Percentiles rank a stretch among this genome's conserved stretches.
These are phyloP conservation scores for Atkinsonella hypoxylon DNA, from an alignment of 2,329 filamentous ascomycete genomes.

Conservation along the genomic window DNA sequence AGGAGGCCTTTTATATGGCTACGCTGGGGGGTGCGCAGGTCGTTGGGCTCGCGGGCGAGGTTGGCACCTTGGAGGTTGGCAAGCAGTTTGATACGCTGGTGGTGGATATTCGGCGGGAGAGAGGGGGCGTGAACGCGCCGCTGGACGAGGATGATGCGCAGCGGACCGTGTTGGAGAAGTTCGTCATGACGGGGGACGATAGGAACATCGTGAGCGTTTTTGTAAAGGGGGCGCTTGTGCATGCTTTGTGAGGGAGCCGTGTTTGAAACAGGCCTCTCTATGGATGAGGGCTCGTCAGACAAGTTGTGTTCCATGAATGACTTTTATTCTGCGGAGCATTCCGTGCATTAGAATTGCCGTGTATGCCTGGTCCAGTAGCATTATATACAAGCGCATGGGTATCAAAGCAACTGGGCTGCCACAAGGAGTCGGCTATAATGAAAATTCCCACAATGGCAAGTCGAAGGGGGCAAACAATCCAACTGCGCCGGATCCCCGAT, in stretches of 20 bases:
- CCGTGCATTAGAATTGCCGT: neutral
- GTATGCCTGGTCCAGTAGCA: neutral
- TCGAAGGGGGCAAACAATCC: neutral
- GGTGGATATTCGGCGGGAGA: conserved; percentile 26
- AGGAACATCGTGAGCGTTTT: conserved; percentile 46
- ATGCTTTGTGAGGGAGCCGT: conserved; percentile 8
- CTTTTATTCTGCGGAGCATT: neutral
- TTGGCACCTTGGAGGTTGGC: conserved; percentile 45
- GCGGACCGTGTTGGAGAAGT: conserved; percentile 45
- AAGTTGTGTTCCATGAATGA: too few species aligned
- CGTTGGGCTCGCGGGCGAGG: conserved; percentile 36
- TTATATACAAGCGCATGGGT: neutral
- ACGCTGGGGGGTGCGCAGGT: conserved; percentile 50
- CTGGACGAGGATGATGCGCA: conserved; percentile 36
- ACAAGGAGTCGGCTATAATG: too few species aligned
- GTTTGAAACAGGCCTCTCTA: too few species aligned
- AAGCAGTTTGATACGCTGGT: conserved; percentile 51
- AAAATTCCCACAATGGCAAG: too few species aligned
- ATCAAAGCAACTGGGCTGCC: neutral
- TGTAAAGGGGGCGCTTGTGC: conserved; percentile 31
- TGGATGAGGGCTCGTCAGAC: too few species aligned
- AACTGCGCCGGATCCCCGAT: neutral
- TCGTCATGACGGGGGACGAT: conserved; percentile 54
- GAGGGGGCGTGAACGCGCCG: conserved; percentile 36
- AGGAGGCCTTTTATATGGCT: conserved; percentile 46